Evolutionary conservation across 2,329 filamentous ascomycete genomes (phyloP).

Genomic region (Sporothrix humicola): DNA sequence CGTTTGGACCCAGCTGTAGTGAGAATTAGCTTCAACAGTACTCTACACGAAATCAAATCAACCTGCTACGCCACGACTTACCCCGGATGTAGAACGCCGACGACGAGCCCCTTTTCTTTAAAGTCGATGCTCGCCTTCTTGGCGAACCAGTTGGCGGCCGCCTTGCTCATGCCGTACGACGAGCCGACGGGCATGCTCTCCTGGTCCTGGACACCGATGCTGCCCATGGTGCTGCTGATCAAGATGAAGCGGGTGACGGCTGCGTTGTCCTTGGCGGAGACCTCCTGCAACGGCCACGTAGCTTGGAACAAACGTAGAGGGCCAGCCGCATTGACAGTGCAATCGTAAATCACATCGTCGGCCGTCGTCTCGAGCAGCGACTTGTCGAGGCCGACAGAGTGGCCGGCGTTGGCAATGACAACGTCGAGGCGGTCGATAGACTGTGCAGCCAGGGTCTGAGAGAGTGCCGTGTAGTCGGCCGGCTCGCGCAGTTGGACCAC

Average conservation of each 20-base stretch:
- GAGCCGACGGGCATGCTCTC: slow-evolving; percentile 38
- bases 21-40: too few species aligned
- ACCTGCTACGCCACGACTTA: slow-evolving; percentile 33
- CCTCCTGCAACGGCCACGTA: slow-evolving; percentile 38
- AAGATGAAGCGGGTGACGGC: slow-evolving; percentile 39
- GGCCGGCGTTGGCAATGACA: slow-evolving; percentile 43
- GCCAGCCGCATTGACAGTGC: slow-evolving; percentile 40
- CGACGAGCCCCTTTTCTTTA: slow-evolving; percentile 38
- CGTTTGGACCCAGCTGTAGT: slow-evolving; percentile 38
- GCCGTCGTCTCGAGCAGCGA: slow-evolving; percentile 37
- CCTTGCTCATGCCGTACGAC: slow-evolving; percentile 44
- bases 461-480: slow-evolving; percentile 34
- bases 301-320: slow-evolving; percentile 40
- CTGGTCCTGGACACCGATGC: slow-evolving; percentile 38
- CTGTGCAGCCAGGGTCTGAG: slow-evolving; percentile 31
- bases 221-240: slow-evolving; percentile 41
- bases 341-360: slow-evolving; percentile 38
- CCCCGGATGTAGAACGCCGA: slow-evolving; percentile 43
- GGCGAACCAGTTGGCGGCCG: slow-evolving; percentile 42
- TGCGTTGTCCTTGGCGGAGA: background rate
- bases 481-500: slow-evolving; percentile 39
- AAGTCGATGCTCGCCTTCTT: slow-evolving; percentile 39
- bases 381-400: slow-evolving; percentile 36
- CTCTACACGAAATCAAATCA: too few species aligned
- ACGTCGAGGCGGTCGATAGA: slow-evolving; percentile 39